Base-by-base conservation (phyloP, 768 basidiomycete species). In the Mycena sanguinolenta region DNA sequence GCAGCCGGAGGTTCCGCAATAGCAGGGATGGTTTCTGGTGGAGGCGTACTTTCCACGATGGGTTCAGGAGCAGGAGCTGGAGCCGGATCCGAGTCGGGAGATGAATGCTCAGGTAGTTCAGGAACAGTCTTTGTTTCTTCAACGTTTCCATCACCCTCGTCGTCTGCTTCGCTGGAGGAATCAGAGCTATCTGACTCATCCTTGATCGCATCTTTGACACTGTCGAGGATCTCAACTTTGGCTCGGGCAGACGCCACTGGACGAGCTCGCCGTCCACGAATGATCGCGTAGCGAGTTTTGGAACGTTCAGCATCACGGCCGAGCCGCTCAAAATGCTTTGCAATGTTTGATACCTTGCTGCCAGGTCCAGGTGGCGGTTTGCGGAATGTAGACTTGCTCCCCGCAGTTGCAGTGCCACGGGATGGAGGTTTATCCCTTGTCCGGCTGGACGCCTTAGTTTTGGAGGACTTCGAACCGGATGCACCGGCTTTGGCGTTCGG, bases 211-310 rank as follows among this genome's bases (percentile, higher is more conserved):
- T 98, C 96, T 77, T 93, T 92, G 75, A 98, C 89, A 75, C 95
- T 96, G 62, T 94, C 92, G 28, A 98, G 86, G 36, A 98, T 88
- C 76, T 96, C 91, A 1, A 97, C 95, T 75, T 91, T 95, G 19
- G 95, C 96, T 53, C 91, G 89, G 19, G 96, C 92, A 28, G 92
- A 92, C 23, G 94, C 93, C 17, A 99, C 95, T 16, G 98, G 97
- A 36, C 97, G 92, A 23, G 95, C 94, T 53, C 93, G 90, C 72
- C 90, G 92, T 14, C 93, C 94, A 42, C 95, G 89, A 76, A 96
- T 94, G 63, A 96, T 89, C n/a, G 91, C 89, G 75, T 97, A 94
- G 27, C 93, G 89, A 64, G 91, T 88, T 75, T 90, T 95, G 3
- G 90, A 87, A 42, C 89, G 89, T 75, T 95, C 93, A 9, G 82